Base-by-base conservation (phyloP, 371 early-diverging fungal genomes). In the Umbelopsis sp. region DNA sequence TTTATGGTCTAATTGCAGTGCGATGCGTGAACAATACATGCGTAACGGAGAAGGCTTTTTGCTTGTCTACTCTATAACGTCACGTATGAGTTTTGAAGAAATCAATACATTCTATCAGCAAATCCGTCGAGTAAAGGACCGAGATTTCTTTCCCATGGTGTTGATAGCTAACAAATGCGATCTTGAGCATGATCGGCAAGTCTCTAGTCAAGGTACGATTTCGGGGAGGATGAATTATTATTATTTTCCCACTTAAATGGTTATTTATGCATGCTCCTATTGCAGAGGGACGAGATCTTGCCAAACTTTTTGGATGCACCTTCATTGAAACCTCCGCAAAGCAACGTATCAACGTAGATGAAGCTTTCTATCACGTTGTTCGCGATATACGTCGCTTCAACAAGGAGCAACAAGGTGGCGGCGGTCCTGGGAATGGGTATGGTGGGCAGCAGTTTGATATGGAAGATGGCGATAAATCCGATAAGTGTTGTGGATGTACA, bases 161-260 rank as follows among this genome's bases (percentile, higher is more conserved):
- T 77, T 99, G 22, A 90, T 97, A 10, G 99, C 93, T 37, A 99
- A 99, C 88, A 99, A 99, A 84, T 93, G 91, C 69, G 98, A 99
- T 85, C 77, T 96, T 67, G 90, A 89, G 29, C 72, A 77, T 45
- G 93, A 97, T 65, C 85, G 96, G 50, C 87, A 88, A 38, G 93
- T 99, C 14, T 82, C 87, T n/a, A 80, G 73, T 14, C 87, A 88
- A 69, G 83, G 86, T 86, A 73, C 7, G 41, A 10, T 41, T 68
- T 14, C 2, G 16, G 7, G n/a, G 14, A 37, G 12, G n/a, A 62
- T n/a, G 14, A 45, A 20, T 22, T 22, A 22, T 22, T 22, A 22
- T 22, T 22, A 22, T 22, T 29, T 29, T 29, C 29, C 29, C 29
- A 29, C 29, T 29, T 29, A 29, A 37, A 52, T 44, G 57, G 22